A percentile compares a stretch with the other conserved stretches of the same genome.
These are phyloP conservation scores for Priceomyces carsonii DNA, from an alignment of 805 yeast genomes.

Conservation along the genomic window DNA sequence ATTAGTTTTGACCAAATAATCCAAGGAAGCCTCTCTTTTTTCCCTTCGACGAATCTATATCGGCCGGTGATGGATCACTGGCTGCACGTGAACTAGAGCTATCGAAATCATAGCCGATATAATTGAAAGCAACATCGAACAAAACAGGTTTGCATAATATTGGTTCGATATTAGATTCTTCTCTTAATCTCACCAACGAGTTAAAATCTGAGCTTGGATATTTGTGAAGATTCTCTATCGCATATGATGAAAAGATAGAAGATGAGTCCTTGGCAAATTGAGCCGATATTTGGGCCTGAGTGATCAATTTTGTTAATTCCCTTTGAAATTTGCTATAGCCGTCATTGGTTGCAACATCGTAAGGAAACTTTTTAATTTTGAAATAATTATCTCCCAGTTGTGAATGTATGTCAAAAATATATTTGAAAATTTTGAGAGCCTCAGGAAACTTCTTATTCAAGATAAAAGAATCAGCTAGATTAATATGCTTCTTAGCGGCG, in stretches of 20 bases:
- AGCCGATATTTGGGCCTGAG: slow-evolving; percentile 46
- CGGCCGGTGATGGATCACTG: no score
- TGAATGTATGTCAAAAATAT: slow-evolving; percentile 23
- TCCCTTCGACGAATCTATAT: no score
- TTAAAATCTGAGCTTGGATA: slow-evolving; percentile 31
- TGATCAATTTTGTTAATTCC: slow-evolving; percentile 15
- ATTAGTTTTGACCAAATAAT: slow-evolving; percentile 54
- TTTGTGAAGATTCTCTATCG: slow-evolving; percentile 46
- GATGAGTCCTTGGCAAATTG: slow-evolving; percentile 38
- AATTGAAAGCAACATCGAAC: slow-evolving; percentile 88
- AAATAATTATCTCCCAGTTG: slow-evolving; percentile 20
- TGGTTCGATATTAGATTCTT: slow-evolving; percentile 45
- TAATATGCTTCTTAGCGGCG: slow-evolving; percentile 40
- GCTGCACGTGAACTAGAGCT: slow-evolving; percentile 12
- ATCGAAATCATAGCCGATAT: slow-evolving; percentile 53
- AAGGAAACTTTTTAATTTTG: slow-evolving; percentile 42
- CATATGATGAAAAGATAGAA: slow-evolving; percentile 16
- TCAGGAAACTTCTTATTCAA: slow-evolving; percentile 42
- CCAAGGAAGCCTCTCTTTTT: slow-evolving; percentile 72
- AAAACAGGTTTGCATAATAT: slow-evolving; percentile 83
- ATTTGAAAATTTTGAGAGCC: slow-evolving; percentile 44
- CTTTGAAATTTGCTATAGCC: slow-evolving; percentile 25
- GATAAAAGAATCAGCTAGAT: slow-evolving; percentile 48
- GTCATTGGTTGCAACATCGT: slow-evolving; percentile 38
- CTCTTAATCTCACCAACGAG: slow-evolving; percentile 23